A percentile compares a stretch with the other conserved stretches of the same genome.
Conservation (phyloP, 1,284 basidiomycete species). For the Vanrija humicola region DNA sequence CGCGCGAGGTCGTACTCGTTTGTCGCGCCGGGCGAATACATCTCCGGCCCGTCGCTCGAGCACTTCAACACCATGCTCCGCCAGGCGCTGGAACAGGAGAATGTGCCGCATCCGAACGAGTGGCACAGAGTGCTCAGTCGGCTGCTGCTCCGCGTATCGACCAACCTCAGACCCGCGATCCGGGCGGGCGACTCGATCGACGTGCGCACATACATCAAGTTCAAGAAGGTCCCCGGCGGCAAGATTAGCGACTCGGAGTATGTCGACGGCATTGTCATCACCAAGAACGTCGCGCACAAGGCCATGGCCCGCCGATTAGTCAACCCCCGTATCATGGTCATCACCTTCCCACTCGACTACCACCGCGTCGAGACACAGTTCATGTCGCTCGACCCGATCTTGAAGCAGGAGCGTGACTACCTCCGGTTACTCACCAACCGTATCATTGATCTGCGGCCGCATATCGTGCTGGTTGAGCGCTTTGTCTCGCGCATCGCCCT, state of each 20-base stretch:
- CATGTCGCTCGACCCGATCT: conserved; percentile 85
- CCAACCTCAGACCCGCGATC: conserved; percentile 47
- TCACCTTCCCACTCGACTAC: conserved; percentile 94
- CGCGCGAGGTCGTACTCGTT: conserved; percentile 42
- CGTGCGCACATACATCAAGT: conserved; percentile 91
- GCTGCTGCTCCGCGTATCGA: conserved; percentile 52
- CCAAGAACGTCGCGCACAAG: conserved; percentile 97
- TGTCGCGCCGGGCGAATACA: conserved; percentile 51
- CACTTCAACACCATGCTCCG: conserved; percentile 83
- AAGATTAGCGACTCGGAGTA: conserved; percentile 89
- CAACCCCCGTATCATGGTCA: conserved; percentile 84
- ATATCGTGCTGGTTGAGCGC: conserved; percentile 87
- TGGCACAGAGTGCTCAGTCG: conserved; percentile 82
- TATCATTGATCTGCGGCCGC: conserved; percentile 84
- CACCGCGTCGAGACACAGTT: conserved; percentile 91
- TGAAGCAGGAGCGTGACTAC: conserved; percentile 93
- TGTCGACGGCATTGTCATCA: conserved; percentile 94
- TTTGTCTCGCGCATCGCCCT: conserved; percentile 88
- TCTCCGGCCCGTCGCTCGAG: conserved; percentile 76
- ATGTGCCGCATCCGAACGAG: conserved; percentile 69
- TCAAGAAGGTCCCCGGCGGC: conserved; percentile 97
- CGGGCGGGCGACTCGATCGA: conserved; percentile 76
- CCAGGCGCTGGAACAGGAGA: conserved; percentile 62
- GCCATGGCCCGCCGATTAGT: conserved; percentile 53
- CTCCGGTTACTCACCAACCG: conserved; percentile 82